Evolutionary conservation across 441 rosid species (phyloP), one percentile per base, ranked within the genome.

Genomic region (Bruguiera hainesii): DNA sequence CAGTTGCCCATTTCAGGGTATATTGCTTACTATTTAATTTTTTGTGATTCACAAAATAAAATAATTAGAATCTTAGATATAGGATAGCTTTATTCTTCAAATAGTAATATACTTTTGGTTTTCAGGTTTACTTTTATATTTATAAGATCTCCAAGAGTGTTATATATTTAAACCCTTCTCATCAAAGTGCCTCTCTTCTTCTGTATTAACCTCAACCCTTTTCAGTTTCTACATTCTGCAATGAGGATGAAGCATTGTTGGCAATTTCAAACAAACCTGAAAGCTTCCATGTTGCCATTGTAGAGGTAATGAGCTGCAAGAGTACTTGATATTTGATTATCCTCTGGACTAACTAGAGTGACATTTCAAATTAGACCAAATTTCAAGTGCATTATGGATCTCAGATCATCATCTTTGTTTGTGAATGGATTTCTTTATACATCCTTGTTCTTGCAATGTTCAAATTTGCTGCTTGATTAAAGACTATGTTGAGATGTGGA

Each of bases 261-360:
- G 89, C 93, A 51, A 65, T 95, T 69, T 73, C 80, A 53, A 72
- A 78, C 25, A 80, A 78, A 64, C 85, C 85, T 18, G 92, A 87
- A 75, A 81, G 79, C 81, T 95, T 87, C 76, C 98, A 95, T 71
- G 79, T 86, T 71, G 99, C 99, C 56, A 83, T 95, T 56, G 87
- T 89, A 3, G 97, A 89, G 98, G 93, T 89, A 78, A 71, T 66
- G 33, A 30, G 51, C 46, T 37, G 68, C 58, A 19, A 26, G 20
- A 33, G 56, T 16, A 30, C 16, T 29, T 20, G 8, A 57, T 46
- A 46, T 20, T 65, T 60, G 39, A 35, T 4, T 51, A 5, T 39
- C 53, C 39, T 25, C 21, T 35, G 11, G 10, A 26, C 21, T 2
- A 58, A 50, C 18, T 33, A 28, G 21, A n/a, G 6, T 16, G 28